Percentiles rank a stretch among this genome's conserved stretches.
These are phyloP conservation scores for Ustilago sp. DNA, from an alignment of 1,284 basidiomycete genomes.

Conservation along the genomic window DNA sequence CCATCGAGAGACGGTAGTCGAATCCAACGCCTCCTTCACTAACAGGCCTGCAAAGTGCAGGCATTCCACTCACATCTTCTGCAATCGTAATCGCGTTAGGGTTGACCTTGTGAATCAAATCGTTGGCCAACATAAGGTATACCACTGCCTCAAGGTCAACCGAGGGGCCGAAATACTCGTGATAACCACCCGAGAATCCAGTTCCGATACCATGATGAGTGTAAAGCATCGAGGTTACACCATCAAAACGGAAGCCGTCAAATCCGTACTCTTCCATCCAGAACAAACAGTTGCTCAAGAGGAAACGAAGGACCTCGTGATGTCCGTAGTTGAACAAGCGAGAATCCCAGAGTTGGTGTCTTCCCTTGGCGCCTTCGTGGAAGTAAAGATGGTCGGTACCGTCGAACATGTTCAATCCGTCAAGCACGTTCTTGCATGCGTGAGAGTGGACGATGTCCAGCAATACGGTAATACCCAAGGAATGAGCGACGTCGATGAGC, in stretches of 20 bases:
- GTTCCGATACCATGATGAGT: conserved; percentile 94
- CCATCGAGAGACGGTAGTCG: conserved; percentile 97
- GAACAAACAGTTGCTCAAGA: conserved; percentile 92
- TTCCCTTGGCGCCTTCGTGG: conserved; percentile 88
- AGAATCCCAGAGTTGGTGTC: conserved; percentile 94
- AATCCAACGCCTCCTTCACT: conserved; percentile 90
- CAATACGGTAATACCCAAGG: conserved; percentile 89
- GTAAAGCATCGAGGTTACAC: conserved; percentile 99
- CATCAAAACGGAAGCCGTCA: conserved; percentile 97
- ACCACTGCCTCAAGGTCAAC: conserved; percentile 90
- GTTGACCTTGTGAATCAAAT: conserved; percentile 84
- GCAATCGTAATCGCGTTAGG: conserved; percentile 89
- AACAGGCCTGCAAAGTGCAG: conserved; percentile 85
- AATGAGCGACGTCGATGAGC: conserved; percentile 92
- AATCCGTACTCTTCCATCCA: conserved; percentile 96
- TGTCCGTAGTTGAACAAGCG: conserved; percentile 91
- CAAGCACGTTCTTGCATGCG: conserved; percentile 95
- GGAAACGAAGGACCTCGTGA: conserved; percentile 92
- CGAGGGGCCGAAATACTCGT: conserved; percentile 91
- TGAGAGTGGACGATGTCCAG: conserved; percentile 98
- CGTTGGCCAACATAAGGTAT: conserved; percentile 97
- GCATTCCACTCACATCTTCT: conserved; percentile 98
- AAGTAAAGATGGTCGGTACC: conserved; percentile 97
- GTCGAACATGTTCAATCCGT: conserved; percentile 95
- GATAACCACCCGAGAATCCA: conserved; percentile 96